A percentile compares a stretch with the other conserved stretches of the same genome.
Evolutionary conservation across 2,329 filamentous ascomycete species (phyloP).

Genomic region (Colletotrichum spaethianum): DNA sequence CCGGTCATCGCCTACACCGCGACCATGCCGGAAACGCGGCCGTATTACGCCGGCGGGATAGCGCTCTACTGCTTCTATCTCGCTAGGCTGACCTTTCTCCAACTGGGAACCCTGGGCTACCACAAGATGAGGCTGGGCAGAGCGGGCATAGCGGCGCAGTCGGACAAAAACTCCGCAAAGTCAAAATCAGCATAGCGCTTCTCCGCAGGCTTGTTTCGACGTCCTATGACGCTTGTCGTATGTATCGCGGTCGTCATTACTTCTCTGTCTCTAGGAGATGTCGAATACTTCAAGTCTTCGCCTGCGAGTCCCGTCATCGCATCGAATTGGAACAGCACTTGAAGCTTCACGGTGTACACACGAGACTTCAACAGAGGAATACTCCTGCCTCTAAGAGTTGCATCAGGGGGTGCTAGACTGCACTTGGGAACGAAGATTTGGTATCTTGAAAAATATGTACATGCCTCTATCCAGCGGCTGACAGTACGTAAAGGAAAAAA

Average conservation of each 20-base stretch:
- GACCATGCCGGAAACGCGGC: constrained; percentile 10
- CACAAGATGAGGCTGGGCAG: neutral
- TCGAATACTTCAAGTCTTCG: neutral
- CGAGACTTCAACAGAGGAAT: no score
- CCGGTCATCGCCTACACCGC: neutral
- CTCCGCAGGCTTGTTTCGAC: neutral
- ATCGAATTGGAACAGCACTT: neutral
- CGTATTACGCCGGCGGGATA: neutral
- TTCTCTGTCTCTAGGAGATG: neutral
- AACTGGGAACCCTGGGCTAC: constrained; percentile 10
- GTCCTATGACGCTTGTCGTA: neutral
- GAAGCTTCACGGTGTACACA: neutral
- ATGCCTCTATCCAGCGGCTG: constrained; percentile 13
- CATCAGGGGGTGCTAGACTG: no score
- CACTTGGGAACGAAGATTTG: neutral
- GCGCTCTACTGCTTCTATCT: constrained; percentile 13
- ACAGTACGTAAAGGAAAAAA: constrained; percentile 21
- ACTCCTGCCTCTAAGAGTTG: no score
- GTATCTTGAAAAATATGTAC: constrained; percentile 18
- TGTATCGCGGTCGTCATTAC: neutral
- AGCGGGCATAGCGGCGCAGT: neutral
- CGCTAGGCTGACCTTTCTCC: constrained; percentile 9
- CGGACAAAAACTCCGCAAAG: neutral
- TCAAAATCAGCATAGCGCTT: neutral
- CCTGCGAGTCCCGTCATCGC: neutral